phyloP scores from a whole-genome alignment of 2,329 filamentous ascomycete genomes.

The Diaporthe helianthi region DNA sequence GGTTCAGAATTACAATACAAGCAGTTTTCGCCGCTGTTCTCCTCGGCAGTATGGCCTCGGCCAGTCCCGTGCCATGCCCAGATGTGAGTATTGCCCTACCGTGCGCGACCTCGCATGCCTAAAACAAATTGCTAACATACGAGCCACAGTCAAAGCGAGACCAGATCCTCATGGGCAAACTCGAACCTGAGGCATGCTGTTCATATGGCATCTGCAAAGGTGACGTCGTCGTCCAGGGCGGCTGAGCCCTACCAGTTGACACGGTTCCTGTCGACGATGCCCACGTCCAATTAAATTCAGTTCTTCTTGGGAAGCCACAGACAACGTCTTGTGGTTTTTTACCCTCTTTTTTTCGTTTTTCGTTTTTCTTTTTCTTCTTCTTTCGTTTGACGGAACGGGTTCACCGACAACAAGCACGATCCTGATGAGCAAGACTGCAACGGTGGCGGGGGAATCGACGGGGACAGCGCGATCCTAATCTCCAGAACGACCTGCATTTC shows the following conservation, averaged over 20 bases:
- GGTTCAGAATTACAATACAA: constrained; percentile 19
- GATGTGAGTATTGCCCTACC: constrained; percentile 26
- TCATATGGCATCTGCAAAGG: constrained; percentile 35
- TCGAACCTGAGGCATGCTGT: constrained; percentile 34
- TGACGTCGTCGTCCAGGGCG: constrained; percentile 33
- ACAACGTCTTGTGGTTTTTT: not conserved
- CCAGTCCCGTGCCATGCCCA: constrained; percentile 33
- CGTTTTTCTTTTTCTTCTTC: not conserved
- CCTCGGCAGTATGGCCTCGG: constrained; percentile 29
- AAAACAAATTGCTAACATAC: not conserved
- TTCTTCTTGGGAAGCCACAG: constrained; percentile 5
- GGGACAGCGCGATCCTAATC: constrained; percentile 21
- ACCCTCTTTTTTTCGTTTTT: too few species aligned
- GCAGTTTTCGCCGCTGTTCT: constrained; percentile 28
- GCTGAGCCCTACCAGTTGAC: constrained; percentile 25
- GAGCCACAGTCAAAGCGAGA: constrained; percentile 29
- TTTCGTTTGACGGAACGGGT: constrained; percentile 8
- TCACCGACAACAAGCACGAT: constrained; percentile 12
- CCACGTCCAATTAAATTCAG: not conserved
- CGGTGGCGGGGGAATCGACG: constrained; percentile 21
- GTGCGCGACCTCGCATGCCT: not conserved
- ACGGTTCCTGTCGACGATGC: not conserved
- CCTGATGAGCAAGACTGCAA: constrained; percentile 10
- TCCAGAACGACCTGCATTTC: constrained; percentile 23
- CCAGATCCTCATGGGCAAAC: constrained; percentile 30